phyloP scores from a whole-genome alignment of 225 moss, liverwort and hornwort genomes.

The Bryoerythrophyllum caledonicum region DNA sequence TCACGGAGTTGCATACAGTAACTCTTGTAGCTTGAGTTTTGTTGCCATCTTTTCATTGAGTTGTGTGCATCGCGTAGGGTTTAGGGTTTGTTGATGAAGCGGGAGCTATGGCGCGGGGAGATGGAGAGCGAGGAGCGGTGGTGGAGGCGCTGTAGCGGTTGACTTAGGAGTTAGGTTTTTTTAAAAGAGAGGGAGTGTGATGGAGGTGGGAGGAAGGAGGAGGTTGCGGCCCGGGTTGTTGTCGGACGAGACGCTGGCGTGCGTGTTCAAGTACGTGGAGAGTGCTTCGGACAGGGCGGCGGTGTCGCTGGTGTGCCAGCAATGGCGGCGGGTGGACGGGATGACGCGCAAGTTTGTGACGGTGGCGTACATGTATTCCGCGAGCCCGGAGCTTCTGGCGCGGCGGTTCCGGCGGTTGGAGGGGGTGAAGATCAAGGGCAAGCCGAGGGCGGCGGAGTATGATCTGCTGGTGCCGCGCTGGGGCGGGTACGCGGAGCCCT shows the following conservation, averaged over 20 bases:
- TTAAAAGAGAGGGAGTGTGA: neutral
- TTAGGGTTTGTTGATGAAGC: neutral
- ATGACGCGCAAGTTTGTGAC: constrained; percentile 63
- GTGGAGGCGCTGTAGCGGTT: neutral
- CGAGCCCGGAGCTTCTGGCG: constrained; percentile 41
- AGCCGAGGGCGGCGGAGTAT: constrained; percentile 39
- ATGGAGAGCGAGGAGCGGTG: constrained; percentile 6
- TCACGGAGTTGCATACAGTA: no score
- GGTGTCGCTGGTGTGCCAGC: constrained; percentile 66
- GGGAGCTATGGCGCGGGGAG: neutral
- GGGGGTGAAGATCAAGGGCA: constrained; percentile 31
- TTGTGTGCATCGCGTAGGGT: no score
- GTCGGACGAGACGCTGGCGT: constrained; percentile 55
- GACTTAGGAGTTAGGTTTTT: neutral
- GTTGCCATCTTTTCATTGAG: no score
- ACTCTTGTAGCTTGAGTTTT: no score
- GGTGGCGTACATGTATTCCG: constrained; percentile 57
- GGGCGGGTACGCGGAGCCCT: constrained; percentile 39
- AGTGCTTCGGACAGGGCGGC: constrained; percentile 52
- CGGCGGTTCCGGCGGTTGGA: constrained; percentile 48
- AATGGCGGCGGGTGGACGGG: constrained; percentile 73
- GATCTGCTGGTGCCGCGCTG: constrained; percentile 28
- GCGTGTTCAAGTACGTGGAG: constrained; percentile 59
- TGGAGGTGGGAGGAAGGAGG: constrained; percentile 15
- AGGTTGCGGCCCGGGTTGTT: constrained; percentile 36